Conservation (phyloP, 371 early-diverging fungal genomes). For the Mucor ambiguus region DNA sequence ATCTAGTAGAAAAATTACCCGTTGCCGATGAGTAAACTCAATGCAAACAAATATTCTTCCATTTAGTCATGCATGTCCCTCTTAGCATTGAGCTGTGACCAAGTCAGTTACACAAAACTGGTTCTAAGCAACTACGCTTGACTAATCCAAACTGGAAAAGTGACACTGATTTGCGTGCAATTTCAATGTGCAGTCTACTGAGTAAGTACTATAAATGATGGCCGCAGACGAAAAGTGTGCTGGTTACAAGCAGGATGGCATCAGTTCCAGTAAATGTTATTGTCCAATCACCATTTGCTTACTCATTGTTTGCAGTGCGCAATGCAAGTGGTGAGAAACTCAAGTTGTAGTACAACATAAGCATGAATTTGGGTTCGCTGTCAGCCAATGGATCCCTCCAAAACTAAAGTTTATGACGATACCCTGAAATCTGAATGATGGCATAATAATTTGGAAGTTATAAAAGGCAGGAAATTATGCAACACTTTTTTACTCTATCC, state of each 20-base stretch:
- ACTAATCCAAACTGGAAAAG: neutral
- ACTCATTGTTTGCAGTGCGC: neutral
- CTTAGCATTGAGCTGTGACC: neutral
- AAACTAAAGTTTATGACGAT: neutral
- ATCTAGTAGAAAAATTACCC: neutral
- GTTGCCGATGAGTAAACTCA: neutral
- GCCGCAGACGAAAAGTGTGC: too few species aligned
- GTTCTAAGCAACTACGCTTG: neutral
- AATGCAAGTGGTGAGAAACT: neutral
- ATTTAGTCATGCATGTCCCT: neutral
- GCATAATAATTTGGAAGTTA: neutral
- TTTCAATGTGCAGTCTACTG: neutral
- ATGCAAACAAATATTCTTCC: neutral
- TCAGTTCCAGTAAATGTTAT: neutral
- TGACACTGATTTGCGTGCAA: neutral
- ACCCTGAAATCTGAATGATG: neutral
- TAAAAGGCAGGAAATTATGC: neutral
- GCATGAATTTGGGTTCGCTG: neutral
- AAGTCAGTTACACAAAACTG: neutral
- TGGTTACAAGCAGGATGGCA: neutral
- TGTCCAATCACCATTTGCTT: neutral
- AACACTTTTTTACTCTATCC: neutral
- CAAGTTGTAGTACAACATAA: neutral
- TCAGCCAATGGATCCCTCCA: neutral
- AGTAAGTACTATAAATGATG: too few species aligned